Base-by-base conservation (phyloP, 2,329 filamentous ascomycete species). In the Pyrenochaeta sp. region DNA sequence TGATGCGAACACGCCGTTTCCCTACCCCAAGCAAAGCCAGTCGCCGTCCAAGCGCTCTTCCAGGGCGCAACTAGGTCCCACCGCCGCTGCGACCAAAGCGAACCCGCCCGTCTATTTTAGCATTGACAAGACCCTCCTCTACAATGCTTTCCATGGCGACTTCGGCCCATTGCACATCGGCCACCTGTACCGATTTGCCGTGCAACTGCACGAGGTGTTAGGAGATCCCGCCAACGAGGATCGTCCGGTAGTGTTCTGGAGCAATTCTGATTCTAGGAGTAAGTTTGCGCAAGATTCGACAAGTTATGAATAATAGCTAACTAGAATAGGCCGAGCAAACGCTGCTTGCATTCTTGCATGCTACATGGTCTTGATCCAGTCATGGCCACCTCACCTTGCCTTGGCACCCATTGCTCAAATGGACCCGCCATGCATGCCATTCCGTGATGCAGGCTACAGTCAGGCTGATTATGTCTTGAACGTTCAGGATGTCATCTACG, bases 301-400 rank as follows among this genome's bases (percentile, higher is more conserved):
- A 13, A 28, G 18, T 29, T 32, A 28, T 30, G 31, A 47, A 53
- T 68, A 31, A 71, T 53, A 41, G 31, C 21, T 17, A n/a, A n/a
- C n/a, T n/a, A n/a, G n/a, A n/a, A 18, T 46, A 92, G 88, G 88
- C 71, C 87, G 94, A 68, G 89, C 89, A 56, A 99, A 99, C 73
- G 91, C 94, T 34, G 91, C 94, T 19, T 96, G 92, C 70, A 82
- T 99, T 65, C 83, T 99, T 31, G 93, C 94, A 41, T 96, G 91
- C 77, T 99, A 99, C 77, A 97, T 99, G 92, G 92, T 99, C 29
- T 77, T 99, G 55, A 96, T 99, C 61, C 94, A 99, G 75, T 90
- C 89, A 28, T 99, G 94, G 94, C 90, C 94, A 32, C 94, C 94
- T 38, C 94, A 99, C 77, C 79, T 97, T 61, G 94, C 94, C 22